These are phyloP conservation scores for Daedalea quercina DNA, from an alignment of 768 basidiomycete genomes.

Conservation along the genomic window DNA sequence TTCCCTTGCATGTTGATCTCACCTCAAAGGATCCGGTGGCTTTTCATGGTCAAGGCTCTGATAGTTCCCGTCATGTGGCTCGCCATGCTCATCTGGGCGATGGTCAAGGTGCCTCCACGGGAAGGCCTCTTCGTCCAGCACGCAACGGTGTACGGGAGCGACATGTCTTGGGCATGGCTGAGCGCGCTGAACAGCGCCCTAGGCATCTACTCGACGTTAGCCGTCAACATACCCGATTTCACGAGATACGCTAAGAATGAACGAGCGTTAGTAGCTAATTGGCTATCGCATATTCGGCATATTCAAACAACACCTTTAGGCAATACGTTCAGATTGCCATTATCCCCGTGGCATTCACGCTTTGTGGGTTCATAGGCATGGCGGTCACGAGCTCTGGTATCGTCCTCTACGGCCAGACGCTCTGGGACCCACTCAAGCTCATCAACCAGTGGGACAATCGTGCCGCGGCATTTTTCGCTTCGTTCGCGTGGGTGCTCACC, in stretches of 20 bases:
- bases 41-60: constrained; percentile 62
- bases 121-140: constrained; percentile 51
- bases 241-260: constrained; percentile 30
- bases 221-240: constrained; percentile 84
- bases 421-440: constrained; percentile 73
- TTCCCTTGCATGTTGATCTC: constrained; percentile 71
- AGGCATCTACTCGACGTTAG: constrained; percentile 65
- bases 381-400: constrained; percentile 75
- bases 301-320: constrained; percentile 24
- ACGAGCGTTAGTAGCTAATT: constrained; percentile 5
- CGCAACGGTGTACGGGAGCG: constrained; percentile 43
- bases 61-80: constrained; percentile 38
- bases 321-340: constrained; percentile 71
- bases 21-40: constrained; percentile 68
- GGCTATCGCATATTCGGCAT: neutral
- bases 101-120: constrained; percentile 58
- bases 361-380: constrained; percentile 75
- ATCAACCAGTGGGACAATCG: constrained; percentile 83
- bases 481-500: constrained; percentile 67
- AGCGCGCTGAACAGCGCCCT: constrained; percentile 69
- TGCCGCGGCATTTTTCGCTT: constrained; percentile 77
- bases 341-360: constrained; percentile 72
- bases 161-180: constrained; percentile 75
- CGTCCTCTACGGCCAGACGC: constrained; percentile 54
- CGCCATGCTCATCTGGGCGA: constrained; percentile 74